These are phyloP conservation scores for Penicillium sp. DNA, from an alignment of 2,329 filamentous ascomycete species.

Conservation along the genomic window DNA sequence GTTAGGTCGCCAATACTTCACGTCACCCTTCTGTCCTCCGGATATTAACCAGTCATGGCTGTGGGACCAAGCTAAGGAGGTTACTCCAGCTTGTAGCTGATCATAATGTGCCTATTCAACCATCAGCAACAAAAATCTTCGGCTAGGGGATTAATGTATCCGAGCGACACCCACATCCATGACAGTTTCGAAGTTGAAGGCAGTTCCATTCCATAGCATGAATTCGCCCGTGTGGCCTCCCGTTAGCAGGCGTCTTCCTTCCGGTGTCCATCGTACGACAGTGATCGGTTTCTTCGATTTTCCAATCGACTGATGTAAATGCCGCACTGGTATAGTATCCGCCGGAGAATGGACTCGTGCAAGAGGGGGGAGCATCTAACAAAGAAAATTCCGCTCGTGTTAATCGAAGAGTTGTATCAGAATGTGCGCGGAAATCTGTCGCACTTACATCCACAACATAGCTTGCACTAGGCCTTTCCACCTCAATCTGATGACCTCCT, in stretches of 20 bases:
- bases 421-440: too few species aligned
- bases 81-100: slow-evolving; percentile 39
- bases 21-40: slow-evolving; percentile 83
- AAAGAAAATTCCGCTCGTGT: too few species aligned
- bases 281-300: slow-evolving; percentile 97
- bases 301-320: slow-evolving; percentile 94
- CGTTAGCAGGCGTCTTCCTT: slow-evolving; percentile 81
- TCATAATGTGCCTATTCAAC: slow-evolving; percentile 73
- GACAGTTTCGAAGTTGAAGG: slow-evolving; percentile 98
- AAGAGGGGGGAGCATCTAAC: slow-evolving; percentile 72
- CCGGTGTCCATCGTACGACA: slow-evolving; percentile 93
- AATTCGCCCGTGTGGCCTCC: slow-evolving; percentile 96
- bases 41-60: slow-evolving; percentile 96
- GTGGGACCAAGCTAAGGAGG: slow-evolving; percentile 64
- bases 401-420: too few species aligned
- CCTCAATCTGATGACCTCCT: slow-evolving; percentile 61
- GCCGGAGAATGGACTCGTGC: slow-evolving; percentile 65
- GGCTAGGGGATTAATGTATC: neutral
- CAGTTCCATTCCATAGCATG: slow-evolving; percentile 95
- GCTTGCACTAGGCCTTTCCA: slow-evolving; percentile 75
- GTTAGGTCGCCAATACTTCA: slow-evolving; percentile 98
- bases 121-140: too few species aligned
- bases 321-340: slow-evolving; percentile 85
- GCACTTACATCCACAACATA: slow-evolving; percentile 76
- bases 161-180: slow-evolving; percentile 72